A percentile compares a stretch with the other conserved stretches of the same genome.
phyloP scores from a whole-genome alignment of 2,329 filamentous ascomycete genomes.

The Epichloe brachyelytri region DNA sequence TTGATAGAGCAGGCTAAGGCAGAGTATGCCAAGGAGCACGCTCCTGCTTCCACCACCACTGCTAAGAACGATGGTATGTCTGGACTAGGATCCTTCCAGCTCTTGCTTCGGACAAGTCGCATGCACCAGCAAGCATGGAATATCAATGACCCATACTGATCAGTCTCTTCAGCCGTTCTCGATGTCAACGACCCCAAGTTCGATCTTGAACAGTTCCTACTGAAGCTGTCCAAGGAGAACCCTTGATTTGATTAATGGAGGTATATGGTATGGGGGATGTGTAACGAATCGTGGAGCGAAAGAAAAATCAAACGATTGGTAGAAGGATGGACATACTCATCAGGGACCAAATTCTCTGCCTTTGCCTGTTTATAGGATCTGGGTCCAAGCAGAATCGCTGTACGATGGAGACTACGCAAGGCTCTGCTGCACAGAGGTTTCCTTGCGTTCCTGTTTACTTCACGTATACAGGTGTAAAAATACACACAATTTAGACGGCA shows the following conservation, averaged over 20 bases:
- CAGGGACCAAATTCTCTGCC: slow-evolving; percentile 1
- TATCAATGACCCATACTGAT: slow-evolving; percentile 1
- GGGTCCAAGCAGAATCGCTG: slow-evolving; percentile 19
- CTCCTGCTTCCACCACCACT: slow-evolving; percentile 28
- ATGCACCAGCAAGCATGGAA: background rate
- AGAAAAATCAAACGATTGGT: background rate
- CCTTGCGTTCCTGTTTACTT: slow-evolving; percentile 30
- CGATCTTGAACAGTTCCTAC: slow-evolving; percentile 78
- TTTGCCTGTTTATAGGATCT: slow-evolving; percentile 1
- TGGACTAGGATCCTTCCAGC: background rate
- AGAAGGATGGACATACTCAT: background rate
- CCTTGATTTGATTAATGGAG: slow-evolving; percentile 23
- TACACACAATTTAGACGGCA: slow-evolving; percentile 35
- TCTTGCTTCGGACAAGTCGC: background rate
- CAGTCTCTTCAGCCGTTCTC: slow-evolving; percentile 17
- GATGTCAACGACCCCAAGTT: slow-evolving; percentile 82
- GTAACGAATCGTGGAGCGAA: background rate
- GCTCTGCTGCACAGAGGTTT: slow-evolving; percentile 37
- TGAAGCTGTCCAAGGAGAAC: slow-evolving; percentile 43
- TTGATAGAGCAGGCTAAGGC: slow-evolving; percentile 89
- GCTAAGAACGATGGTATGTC: slow-evolving; percentile 21
- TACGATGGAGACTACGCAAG: slow-evolving; percentile 23
- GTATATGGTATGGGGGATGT: background rate
- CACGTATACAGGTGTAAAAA: slow-evolving; percentile 40
- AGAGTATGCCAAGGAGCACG: slow-evolving; percentile 70